These are phyloP conservation scores for Trametes hirsuta DNA, from an alignment of 1,284 basidiomycete species.

Conservation along the genomic window DNA sequence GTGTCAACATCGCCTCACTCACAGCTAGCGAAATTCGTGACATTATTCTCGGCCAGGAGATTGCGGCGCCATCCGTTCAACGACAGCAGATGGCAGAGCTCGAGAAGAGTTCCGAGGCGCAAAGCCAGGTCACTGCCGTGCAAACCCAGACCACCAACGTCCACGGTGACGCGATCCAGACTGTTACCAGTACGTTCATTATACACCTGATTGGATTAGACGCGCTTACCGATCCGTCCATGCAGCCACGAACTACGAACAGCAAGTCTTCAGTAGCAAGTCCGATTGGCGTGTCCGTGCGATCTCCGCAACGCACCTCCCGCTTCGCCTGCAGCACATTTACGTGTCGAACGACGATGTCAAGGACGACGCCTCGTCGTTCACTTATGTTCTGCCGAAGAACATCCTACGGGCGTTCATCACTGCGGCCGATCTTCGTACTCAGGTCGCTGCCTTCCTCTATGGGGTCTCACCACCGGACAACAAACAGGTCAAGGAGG, in stretches of 20 bases:
- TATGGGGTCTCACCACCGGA: conserved; percentile 94
- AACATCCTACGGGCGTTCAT: conserved; percentile 97
- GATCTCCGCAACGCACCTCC: conserved; percentile 94
- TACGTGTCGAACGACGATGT: conserved; percentile 99
- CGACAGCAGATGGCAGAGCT: conserved; percentile 99
- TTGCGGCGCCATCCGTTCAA: conserved; percentile 89
- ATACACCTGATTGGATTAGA: not conserved
- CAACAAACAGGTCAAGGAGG: conserved; percentile 98
- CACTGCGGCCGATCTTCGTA: conserved; percentile 90
- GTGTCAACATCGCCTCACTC: conserved; percentile 97
- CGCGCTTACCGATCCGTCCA: conserved; percentile 15
- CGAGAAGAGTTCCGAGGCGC: conserved; percentile 94
- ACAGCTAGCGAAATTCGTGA: conserved; percentile 97
- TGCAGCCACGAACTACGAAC: conserved; percentile 93
- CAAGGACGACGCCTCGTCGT: conserved; percentile 93
- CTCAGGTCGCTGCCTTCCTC: conserved; percentile 93
- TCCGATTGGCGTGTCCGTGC: conserved; percentile 99
- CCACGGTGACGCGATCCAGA: conserved; percentile 96
- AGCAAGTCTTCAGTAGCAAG: conserved; percentile 97
- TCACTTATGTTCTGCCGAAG: conserved; percentile 97
- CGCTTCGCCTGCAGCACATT: conserved; percentile 96
- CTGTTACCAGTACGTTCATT: conserved; percentile 80
- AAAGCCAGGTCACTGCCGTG: conserved; percentile 93
- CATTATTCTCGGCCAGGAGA: conserved; percentile 97
- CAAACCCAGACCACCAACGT: conserved; percentile 99